phyloP scores from a whole-genome alignment of 2,329 filamentous ascomycete genomes.

The Teratosphaeria pseudoeucalypti region DNA sequence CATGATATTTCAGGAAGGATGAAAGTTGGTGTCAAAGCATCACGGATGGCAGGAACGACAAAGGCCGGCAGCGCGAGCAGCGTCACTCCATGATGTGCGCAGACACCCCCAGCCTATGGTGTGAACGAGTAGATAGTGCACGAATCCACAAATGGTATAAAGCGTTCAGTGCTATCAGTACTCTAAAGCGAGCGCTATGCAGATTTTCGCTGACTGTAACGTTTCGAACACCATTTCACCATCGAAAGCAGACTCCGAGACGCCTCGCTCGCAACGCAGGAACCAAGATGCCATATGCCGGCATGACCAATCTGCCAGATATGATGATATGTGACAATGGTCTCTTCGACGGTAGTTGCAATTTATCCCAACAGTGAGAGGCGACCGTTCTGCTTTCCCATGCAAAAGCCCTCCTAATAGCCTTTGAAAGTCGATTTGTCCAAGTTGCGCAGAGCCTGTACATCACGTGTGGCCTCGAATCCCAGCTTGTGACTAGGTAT shows the following conservation, averaged over 20 bases:
- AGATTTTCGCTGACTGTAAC: not conserved
- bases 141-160: no score
- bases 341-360: not conserved
- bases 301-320: not conserved
- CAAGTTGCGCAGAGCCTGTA: conserved; percentile 26
- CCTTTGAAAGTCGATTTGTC: conserved; percentile 28
- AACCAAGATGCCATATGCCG: not conserved
- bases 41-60: not conserved
- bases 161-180: no score
- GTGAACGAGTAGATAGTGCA: no score
- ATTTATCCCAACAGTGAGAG: not conserved
- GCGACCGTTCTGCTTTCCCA: not conserved
- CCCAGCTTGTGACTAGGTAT: conserved; percentile 29
- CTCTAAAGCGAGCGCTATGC: no score
- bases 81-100: no score
- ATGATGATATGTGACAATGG: not conserved
- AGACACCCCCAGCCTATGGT: no score
- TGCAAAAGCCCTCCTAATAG: conserved; percentile 1
- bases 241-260: not conserved
- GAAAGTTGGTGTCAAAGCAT: no score
- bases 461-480: conserved; percentile 27
- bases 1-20: no score
- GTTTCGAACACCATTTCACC: not conserved
- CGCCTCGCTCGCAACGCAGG: not conserved
- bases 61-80: not conserved